These are phyloP conservation scores for Cubamyces sp. DNA, from an alignment of 768 basidiomycete species.

Conservation along the genomic window DNA sequence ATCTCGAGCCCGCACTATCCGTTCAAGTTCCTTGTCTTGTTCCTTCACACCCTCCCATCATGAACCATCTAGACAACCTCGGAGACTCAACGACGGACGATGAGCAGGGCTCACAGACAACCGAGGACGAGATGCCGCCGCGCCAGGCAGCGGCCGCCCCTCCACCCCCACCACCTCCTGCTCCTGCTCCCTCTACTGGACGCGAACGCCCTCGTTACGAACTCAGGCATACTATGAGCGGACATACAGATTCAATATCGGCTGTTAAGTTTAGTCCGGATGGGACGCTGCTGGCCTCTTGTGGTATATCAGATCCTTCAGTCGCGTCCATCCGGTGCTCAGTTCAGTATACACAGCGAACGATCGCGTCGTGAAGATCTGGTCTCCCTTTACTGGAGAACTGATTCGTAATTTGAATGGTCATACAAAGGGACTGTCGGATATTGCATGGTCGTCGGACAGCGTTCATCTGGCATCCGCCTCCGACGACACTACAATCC, in stretches of 20 bases:
- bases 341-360: constrained; percentile 53
- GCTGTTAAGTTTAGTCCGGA: constrained; percentile 92
- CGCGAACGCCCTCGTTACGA: constrained; percentile 66
- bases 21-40: no score
- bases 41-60: neutral
- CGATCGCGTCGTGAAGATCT: constrained; percentile 79
- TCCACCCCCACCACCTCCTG: constrained; percentile 40
- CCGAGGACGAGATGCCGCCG: constrained; percentile 81
- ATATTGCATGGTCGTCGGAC: constrained; percentile 88
- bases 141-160: constrained; percentile 50
- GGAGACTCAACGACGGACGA: constrained; percentile 55
- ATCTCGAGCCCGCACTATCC: neutral
- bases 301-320: constrained; percentile 52
- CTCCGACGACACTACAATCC: constrained; percentile 88
- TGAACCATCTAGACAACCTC: constrained; percentile 27
- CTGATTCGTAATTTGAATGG: constrained; percentile 75
- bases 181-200: constrained; percentile 32
- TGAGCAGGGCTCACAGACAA: constrained; percentile 79
- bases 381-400: constrained; percentile 81
- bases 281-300: constrained; percentile 84
- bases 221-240: constrained; percentile 66
- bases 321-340: neutral
- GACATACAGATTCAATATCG: constrained; percentile 84
- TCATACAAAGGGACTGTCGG: constrained; percentile 83
- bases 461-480: constrained; percentile 85